Base-by-base conservation (phyloP, 176 grass and related monocot genomes). In the Oryza longistaminata region DNA sequence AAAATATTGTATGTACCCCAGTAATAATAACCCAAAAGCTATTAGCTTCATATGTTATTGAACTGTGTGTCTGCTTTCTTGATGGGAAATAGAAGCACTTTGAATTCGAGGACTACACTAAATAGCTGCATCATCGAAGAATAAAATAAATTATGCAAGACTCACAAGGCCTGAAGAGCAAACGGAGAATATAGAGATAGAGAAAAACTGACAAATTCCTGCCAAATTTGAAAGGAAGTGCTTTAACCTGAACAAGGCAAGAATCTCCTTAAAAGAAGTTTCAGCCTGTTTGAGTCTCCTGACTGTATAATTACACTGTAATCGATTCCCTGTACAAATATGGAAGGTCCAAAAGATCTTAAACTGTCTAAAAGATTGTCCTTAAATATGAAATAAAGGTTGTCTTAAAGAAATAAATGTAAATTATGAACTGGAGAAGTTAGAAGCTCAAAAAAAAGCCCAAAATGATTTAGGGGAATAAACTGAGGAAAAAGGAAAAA, bases 21-120 rank as follows among this genome's bases (percentile, higher is more conserved):
- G 74, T 24, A 91, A 82, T 75, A 93, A 6, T 31, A 91, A 27
- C 26, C 76, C 64, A 43, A 92, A 85, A 33, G 66, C 69, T 66
- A 91, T 33, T 31, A 91, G 49, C 45, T 49, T 88, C 92, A 91
- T 88, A n/a, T n/a, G n/a, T n/a, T n/a, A n/a, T n/a, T n/a, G n/a
- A n/a, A n/a, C n/a, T n/a, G n/a, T n/a, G n/a, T n/a, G n/a, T n/a
- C n/a, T n/a, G 2, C 74, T 87, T 67, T 3, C 17, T 86, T 27
- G 3, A 78, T 27, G 27, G n/a, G 67, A 82, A 65, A 21, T 21
- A n/a, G 48, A 74, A 19, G 22, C 64, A n/a, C 50, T 75, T 39
- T 82, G 62, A 70, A 80, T 75, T 44, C 15, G 2, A 69, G 34
- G 24, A 78, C 1, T 50, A 8, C 66, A 22, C 26, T 72, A 27